These are phyloP conservation scores for Fusarium chuoi DNA, from an alignment of 2,329 filamentous ascomycete species.

Conservation along the genomic window DNA sequence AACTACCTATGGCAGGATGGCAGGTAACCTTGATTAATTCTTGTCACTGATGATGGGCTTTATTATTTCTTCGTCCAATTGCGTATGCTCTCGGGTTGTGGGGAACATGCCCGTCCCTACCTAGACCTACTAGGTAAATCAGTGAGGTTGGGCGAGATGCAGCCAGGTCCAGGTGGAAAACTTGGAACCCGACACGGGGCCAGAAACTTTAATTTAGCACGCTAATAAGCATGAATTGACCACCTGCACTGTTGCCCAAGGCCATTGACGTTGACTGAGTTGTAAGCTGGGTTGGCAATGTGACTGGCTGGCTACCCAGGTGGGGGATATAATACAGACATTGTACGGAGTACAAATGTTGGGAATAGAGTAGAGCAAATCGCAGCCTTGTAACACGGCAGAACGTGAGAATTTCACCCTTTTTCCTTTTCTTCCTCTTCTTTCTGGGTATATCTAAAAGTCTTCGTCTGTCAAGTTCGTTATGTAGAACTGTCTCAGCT, in stretches of 20 bases:
- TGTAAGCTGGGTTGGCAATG: background rate
- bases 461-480: background rate
- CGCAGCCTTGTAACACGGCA: background rate
- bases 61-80: background rate
- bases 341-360: constrained; percentile 12
- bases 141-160: background rate
- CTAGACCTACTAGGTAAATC: background rate
- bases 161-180: background rate
- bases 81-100: background rate
- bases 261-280: background rate
- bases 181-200: background rate
- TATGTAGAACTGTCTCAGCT: background rate
- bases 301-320: background rate
- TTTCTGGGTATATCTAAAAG: background rate
- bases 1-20: background rate
- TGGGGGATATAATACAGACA: constrained; percentile 8
- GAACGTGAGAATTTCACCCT: background rate
- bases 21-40: background rate
- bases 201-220: background rate
- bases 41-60: background rate
- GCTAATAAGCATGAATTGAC: background rate
- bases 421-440: background rate
- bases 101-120: background rate
- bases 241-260: background rate
- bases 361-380: background rate